Conservation (phyloP, 176 grass and related monocot species). For the Thalia dealbata region DNA sequence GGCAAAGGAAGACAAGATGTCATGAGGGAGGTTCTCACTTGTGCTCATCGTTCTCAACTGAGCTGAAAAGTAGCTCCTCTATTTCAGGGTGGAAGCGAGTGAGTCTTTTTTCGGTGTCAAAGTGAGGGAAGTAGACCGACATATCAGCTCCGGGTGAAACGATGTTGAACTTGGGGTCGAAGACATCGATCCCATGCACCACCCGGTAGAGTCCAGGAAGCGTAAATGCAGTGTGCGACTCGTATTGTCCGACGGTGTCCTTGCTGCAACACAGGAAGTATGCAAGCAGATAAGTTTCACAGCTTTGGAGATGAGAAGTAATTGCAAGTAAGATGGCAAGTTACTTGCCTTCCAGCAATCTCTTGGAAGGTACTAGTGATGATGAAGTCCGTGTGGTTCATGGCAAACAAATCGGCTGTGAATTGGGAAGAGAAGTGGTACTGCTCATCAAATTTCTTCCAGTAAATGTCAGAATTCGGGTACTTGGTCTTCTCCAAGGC, state of each 20-base stretch:
- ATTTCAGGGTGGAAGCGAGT: constrained; percentile 79
- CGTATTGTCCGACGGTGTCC: constrained; percentile 87
- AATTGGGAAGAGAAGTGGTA: constrained; percentile 98
- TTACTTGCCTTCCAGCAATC: constrained; percentile 81
- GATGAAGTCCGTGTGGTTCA: constrained; percentile 96
- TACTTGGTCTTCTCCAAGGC: constrained; percentile 99
- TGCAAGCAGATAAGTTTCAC: neutral
- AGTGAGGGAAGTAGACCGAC: constrained; percentile 78
- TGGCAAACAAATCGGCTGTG: constrained; percentile 86
- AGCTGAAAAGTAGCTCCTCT: constrained; percentile 21
- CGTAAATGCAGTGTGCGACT: constrained; percentile 87
- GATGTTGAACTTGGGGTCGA: constrained; percentile 98
- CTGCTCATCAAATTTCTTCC: constrained; percentile 86
- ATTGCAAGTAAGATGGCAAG: neutral
- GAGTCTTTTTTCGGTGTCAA: constrained; percentile 70
- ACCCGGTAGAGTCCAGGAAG: constrained; percentile 92
- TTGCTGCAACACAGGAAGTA: constrained; percentile 40
- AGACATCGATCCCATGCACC: constrained; percentile 90
- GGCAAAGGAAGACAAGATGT: neutral
- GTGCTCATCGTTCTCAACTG: constrained; percentile 3
- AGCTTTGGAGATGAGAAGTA: no score
- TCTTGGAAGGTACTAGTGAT: constrained; percentile 99
- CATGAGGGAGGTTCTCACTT: neutral
- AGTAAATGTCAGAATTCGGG: constrained; percentile 88
- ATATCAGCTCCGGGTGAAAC: constrained; percentile 97